Evolutionary conservation across 495 filamentous ascomycete genomes (phyloP), one percentile per base, ranked within the genome.

Genomic region (Bacidia gigantensis): DNA sequence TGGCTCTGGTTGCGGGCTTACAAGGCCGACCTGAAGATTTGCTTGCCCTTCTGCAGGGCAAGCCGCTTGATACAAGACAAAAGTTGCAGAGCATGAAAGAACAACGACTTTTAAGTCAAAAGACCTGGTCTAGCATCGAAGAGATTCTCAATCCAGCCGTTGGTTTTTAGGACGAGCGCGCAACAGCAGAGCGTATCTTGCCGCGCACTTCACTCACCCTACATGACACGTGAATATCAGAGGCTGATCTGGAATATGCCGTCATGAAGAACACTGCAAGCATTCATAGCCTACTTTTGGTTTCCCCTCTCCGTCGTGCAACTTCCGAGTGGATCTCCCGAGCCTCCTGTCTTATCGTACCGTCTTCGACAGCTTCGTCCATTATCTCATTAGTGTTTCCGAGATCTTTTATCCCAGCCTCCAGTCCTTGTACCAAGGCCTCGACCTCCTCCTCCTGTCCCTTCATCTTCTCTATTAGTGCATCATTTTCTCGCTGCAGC

Each of bases 391-490:
- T 80, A 29, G 81, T 79, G 11, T 71, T 78, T 58, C 85, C 82
- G 54, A 93, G 61, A 67, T 92, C 87, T 21, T 69, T 66, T 42
- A 90, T 72, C 23, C 82, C 74, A 22, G 66, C 69, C 63, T 89
- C 87, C 22, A 92, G 69, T 11, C 73, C 69, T 3, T 60, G 68
- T 32, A 92, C 61, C 47, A 95, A 61, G 5, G 60, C 69, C 58
- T 86, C 81, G 52, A 94, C 86, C 64, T 94, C 86, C 40, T 70
- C 65, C 32, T 85, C 69, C 69, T 95, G 89, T 22, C 64, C 69
- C 54, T 75, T 69, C 2, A 93, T 72, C 20, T 73, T 74, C 48
- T 72, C 69, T 44, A 82, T 74, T 1, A 94, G 67, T 21, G 65
- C 69, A 14, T 69, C 71, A 63, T 94, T 94, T 57, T 82, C 70